Percentiles rank a stretch among this genome's conserved stretches.
These are phyloP conservation scores for Trichoderma cornu-damae DNA, from an alignment of 2,329 filamentous ascomycete species.

Conservation along the genomic window DNA sequence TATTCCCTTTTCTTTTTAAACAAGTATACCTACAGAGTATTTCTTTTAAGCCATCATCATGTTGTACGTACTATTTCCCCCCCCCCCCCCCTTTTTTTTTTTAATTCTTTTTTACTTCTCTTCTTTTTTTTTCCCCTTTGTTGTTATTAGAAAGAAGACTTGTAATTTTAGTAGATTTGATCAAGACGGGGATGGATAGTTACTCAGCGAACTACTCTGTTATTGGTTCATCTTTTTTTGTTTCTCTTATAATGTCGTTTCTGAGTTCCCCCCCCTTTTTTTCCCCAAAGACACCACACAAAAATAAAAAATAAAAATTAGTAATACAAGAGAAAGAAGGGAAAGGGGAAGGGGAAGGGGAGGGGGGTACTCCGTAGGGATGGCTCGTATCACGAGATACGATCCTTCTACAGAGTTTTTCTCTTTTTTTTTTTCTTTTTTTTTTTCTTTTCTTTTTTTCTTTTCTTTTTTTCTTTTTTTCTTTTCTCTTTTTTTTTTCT, in stretches of 20 bases:
- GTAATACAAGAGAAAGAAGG: background rate
- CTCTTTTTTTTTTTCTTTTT: no score
- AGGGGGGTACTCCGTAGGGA: background rate
- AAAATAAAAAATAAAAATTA: no score
- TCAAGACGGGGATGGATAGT: background rate
- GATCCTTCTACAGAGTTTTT: background rate
- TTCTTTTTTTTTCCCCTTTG: background rate
- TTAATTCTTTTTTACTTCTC: no score
- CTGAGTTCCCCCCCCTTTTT: background rate
- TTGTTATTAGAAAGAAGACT: background rate
- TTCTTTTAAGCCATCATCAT: background rate
- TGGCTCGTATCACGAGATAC: background rate
- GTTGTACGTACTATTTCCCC: background rate
- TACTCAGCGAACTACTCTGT: no score
- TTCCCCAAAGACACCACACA: no score
- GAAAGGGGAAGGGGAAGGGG: no score
- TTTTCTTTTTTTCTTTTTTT: background rate
- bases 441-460: background rate
- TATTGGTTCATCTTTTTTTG: background rate
- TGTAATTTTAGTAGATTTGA: background rate
- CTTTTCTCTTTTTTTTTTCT: background rate
- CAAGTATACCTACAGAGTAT: background rate
- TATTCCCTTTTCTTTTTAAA: background rate
- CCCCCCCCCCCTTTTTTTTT: background rate
- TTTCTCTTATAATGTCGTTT: background rate